phyloP scores from a whole-genome alignment of 1,139 yeast species.

The Pichia cactophila region DNA sequence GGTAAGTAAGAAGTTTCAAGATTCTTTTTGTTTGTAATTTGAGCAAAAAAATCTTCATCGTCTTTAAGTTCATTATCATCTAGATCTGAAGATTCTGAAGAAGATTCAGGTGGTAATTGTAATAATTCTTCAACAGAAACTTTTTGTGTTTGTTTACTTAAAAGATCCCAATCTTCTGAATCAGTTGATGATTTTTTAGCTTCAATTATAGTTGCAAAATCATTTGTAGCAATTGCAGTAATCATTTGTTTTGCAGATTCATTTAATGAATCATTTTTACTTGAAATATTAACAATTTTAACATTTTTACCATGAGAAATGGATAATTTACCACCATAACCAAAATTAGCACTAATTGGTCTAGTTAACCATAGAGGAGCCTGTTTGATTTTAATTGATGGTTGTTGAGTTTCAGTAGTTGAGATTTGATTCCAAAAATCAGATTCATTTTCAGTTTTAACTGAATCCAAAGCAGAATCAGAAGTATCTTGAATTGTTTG shows the following conservation, averaged over 20 bases:
- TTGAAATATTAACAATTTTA: conserved; percentile 33
- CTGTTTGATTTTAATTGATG: conserved; percentile 58
- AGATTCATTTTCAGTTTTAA: conserved; percentile 40
- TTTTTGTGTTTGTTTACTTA: conserved; percentile 44
- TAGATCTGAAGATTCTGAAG: neutral
- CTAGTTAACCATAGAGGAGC: conserved; percentile 87
- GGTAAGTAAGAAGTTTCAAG: conserved; percentile 27
- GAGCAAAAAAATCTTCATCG: conserved; percentile 41
- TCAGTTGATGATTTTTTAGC: conserved; percentile 29
- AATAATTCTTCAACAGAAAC: conserved; percentile 6
- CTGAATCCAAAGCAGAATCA: conserved; percentile 43
- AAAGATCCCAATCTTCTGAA: conserved; percentile 69
- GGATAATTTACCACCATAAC: conserved; percentile 88
- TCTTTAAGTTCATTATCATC: conserved; percentile 14
- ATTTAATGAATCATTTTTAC: conserved; percentile 31
- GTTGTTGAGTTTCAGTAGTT: conserved; percentile 66
- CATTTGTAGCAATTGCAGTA: conserved; percentile 50
- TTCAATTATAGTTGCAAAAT: conserved; percentile 49
- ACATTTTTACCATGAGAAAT: conserved; percentile 34
- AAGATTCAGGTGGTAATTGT: conserved; percentile 1
- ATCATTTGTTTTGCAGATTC: conserved; percentile 43
- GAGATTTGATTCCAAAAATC: conserved; percentile 87
- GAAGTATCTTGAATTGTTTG: conserved; percentile 85
- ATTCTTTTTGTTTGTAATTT: conserved; percentile 29
- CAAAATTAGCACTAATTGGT: conserved; percentile 75